phyloP scores from a whole-genome alignment of 805 yeast genomes.

The Sugiyamaella marilandica region DNA sequence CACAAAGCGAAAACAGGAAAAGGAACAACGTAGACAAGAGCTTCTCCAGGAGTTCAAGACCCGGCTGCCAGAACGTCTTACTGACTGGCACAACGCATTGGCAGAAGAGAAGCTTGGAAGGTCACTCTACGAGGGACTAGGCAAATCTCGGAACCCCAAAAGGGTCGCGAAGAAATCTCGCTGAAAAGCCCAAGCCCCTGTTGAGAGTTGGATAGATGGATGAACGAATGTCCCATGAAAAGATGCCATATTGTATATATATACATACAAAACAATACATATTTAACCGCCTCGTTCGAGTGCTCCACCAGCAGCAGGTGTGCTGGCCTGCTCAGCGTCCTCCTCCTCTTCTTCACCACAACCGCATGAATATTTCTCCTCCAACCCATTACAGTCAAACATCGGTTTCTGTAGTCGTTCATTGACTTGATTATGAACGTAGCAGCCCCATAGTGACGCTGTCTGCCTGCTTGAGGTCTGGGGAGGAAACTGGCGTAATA shows the following conservation, averaged over 20 bases:
- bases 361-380: constrained; percentile 94
- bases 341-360: constrained; percentile 72
- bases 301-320: not conserved
- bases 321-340: constrained; percentile 27
- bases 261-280: too few species aligned
- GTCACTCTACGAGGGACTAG: constrained; percentile 27
- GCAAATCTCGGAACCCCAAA: constrained; percentile 13
- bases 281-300: constrained; percentile 9
- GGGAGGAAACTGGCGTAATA: constrained; percentile 73
- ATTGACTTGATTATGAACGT: constrained; percentile 83
- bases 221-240: not conserved
- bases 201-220: not conserved
- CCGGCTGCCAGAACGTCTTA: constrained; percentile 18
- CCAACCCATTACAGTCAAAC: constrained; percentile 79
- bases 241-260: constrained; percentile 4
- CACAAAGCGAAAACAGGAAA: not conserved
- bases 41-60: constrained; percentile 14
- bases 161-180: constrained; percentile 19
- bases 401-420: constrained; percentile 58
- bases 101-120: constrained; percentile 24
- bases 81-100: constrained; percentile 23
- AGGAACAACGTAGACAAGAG: constrained; percentile 13
- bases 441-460: constrained; percentile 97
- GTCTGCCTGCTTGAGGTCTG: constrained; percentile 68
- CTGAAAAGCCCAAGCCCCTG: not conserved